A percentile compares a stretch with the other conserved stretches of the same genome.
Conservation (phyloP, 2,329 filamentous ascomycete genomes). For the Xylariaceae sp. region DNA sequence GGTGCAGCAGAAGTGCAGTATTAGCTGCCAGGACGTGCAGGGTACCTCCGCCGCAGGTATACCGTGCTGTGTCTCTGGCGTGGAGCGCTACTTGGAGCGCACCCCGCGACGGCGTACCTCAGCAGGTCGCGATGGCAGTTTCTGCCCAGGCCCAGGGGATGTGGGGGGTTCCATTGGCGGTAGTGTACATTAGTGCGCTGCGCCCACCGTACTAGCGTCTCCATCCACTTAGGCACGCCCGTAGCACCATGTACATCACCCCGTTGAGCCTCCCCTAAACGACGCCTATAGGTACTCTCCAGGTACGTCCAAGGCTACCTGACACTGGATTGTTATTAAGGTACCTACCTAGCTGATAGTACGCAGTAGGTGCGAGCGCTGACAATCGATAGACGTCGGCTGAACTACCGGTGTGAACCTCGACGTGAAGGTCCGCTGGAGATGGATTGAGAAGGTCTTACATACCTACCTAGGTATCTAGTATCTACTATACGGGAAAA, state of each 20-base stretch:
- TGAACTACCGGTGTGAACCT: background rate
- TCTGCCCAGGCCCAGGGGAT: background rate
- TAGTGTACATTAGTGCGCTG: background rate
- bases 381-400: background rate
- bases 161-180: slow-evolving; percentile 1
- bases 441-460: too few relatives aligned
- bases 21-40: background rate
- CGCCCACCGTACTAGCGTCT: background rate
- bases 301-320: too few relatives aligned
- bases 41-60: background rate
- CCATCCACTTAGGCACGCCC: background rate
- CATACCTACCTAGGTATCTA: too few relatives aligned
- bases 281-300: too few relatives aligned
- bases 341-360: too few relatives aligned
- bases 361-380: background rate
- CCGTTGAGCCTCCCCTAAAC: too few relatives aligned
- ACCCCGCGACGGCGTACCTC: background rate
- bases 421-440: background rate
- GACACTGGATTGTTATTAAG: too few relatives aligned
- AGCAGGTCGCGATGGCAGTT: background rate
- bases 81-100: background rate
- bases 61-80: too few relatives aligned
- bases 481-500: too few relatives aligned
- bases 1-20: background rate
- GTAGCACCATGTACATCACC: too few relatives aligned